These are phyloP conservation scores for Cryptococcus amylolentus DNA, from an alignment of 1,284 basidiomycete genomes.

Conservation along the genomic window DNA sequence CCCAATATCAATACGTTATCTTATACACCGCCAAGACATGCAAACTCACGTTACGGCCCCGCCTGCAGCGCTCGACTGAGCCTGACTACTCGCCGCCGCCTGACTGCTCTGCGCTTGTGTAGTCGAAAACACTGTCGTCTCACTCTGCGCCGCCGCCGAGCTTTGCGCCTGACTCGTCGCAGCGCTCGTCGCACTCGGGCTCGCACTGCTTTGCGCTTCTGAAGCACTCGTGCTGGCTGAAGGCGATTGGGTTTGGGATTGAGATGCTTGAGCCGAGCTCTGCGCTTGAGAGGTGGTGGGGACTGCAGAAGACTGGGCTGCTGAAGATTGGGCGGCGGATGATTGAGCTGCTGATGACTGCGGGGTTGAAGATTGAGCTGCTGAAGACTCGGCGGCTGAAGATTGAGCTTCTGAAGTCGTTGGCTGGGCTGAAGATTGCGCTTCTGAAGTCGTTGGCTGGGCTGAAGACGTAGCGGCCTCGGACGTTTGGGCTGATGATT, in stretches of 20 bases:
- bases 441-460: conserved; percentile 6
- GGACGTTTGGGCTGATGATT: background rate
- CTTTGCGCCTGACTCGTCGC: conserved; percentile 2
- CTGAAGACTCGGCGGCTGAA: background rate
- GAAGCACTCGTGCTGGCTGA: conserved; percentile 3
- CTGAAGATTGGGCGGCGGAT: conserved; percentile 8
- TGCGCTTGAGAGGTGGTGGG: conserved; percentile 2
- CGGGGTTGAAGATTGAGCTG: background rate
- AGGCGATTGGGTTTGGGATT: background rate
- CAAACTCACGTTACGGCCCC: background rate
- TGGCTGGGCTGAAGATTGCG: conserved; percentile 5
- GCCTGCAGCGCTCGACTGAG: background rate
- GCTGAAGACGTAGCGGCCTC: conserved; percentile 1
- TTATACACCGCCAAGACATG: background rate
- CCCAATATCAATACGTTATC: background rate
- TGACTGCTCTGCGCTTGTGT: background rate
- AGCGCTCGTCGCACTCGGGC: background rate
- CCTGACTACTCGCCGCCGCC: background rate
- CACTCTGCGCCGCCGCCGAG: background rate
- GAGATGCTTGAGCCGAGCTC: background rate
- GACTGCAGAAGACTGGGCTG: conserved; percentile 8
- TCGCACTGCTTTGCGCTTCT: conserved; percentile 1
- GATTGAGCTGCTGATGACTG: background rate
- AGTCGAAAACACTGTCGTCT: background rate
- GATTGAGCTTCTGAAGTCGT: background rate